Evolutionary conservation across 75 land plant species (phyloP), one percentile per base, ranked within the genome.

Genomic region (Cupressus sempervirens): DNA sequence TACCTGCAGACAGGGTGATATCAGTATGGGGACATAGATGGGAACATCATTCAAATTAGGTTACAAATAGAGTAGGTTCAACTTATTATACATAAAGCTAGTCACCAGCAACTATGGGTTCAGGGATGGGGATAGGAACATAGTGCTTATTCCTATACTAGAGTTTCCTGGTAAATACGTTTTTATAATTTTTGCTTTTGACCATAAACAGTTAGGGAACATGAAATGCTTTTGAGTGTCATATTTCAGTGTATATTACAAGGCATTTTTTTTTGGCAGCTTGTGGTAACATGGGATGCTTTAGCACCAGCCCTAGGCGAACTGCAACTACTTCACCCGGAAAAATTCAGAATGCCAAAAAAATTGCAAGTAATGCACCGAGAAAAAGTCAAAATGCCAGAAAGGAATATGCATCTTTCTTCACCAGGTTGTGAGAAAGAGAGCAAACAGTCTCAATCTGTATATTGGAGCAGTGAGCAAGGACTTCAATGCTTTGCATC

Each of bases 251-350:
- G 3, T 3, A n/a, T 41, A n/a, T 41, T 43, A 79, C 6, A 45
- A 45, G 30, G 45, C 46, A 45, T 0, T 10, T 43, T 79, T 12
- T 79, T 79, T 80, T 84, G 84, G 88, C 96, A 97, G 99, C 90
- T 97, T 68, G 93, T 95, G 41, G 89, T 97, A 36, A 90, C 99
- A 54, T 92, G 97, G 92, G 87, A 89, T 86, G 96, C 93, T 81
- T 87, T 97, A 85, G 88, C 85, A 84, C 86, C 88, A 70, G 93
- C 91, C 81, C 87, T 84, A 56, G 80, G 83, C 58, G 79, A 85
- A 53, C 86, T 87, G 80, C 80, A 32, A 73, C 48, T 74, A 54
- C 84, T 50, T n/a, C 82, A 70, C 52, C 84, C 40, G 53, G 62
- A 72, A 79, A 79, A 79, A 45, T 79, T 79, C 50, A 18, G 26